These are phyloP conservation scores for Coemansia sp. DNA, from an alignment of 192 early-diverging fungal species.

Conservation along the genomic window DNA sequence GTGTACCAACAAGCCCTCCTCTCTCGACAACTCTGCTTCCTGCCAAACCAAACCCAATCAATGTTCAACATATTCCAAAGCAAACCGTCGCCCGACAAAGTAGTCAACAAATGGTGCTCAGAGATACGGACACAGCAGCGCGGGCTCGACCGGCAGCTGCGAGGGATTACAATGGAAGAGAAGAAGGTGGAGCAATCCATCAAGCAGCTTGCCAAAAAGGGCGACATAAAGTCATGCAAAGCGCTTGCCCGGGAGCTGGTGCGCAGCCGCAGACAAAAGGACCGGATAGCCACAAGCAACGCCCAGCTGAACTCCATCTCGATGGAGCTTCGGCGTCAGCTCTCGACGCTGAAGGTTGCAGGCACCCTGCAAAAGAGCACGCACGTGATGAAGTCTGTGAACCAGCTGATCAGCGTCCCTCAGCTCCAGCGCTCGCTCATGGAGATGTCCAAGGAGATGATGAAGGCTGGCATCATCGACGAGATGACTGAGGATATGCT, in stretches of 20 bases:
- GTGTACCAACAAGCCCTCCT: too few species aligned
- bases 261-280: conserved; percentile 73
- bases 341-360: conserved; percentile 84
- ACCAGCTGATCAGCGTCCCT: conserved; percentile 83
- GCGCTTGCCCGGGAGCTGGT: conserved; percentile 86
- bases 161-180: conserved; percentile 83
- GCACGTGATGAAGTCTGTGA: conserved; percentile 90
- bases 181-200: conserved; percentile 75
- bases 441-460: conserved; percentile 97
- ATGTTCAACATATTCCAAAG: conserved; percentile 30
- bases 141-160: conserved; percentile 80
- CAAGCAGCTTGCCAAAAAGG: conserved; percentile 87
- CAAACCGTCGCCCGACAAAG: conserved; percentile 43
- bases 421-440: conserved; percentile 82
- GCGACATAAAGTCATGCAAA: conserved; percentile 71
- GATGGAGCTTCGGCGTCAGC: conserved; percentile 88
- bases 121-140: conserved; percentile 85
- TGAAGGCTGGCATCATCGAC: conserved; percentile 95
- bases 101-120: conserved; percentile 92
- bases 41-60: background rate
- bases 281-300: conserved; percentile 81
- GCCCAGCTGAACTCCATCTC: conserved; percentile 91
- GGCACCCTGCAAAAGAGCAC: conserved; percentile 86
- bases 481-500: conserved; percentile 95
- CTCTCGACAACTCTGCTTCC: background rate